Evolutionary conservation across 148 eudicot genomes (phyloP), one percentile per base, ranked within the genome.

Genomic region (Agrostemma githago): DNA sequence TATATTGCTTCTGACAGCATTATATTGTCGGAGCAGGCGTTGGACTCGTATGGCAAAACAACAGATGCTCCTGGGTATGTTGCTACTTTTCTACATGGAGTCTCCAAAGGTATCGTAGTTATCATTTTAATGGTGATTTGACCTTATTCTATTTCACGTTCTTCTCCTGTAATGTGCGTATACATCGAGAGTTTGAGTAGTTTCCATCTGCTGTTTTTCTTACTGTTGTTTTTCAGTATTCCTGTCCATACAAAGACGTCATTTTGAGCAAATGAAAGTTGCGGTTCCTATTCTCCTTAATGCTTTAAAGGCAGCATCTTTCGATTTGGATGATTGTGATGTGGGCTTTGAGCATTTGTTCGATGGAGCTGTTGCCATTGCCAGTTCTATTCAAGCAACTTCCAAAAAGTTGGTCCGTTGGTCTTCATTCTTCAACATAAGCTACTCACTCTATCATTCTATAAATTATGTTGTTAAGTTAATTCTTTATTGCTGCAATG

Each of bases 361-460:
- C 64, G 74, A 85, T 71, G 86, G 80, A 77, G 84, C 92, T 67
- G 67, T 84, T 54, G 77, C 67, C 48, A 56, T 96, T 65, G 97
- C 92, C 72, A 58, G 71, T 68, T 89, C 99, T 42, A 82, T 96
- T 39, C 78, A 82, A 76, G 88, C 71, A 82, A 66, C 86, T 62
- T 85, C 84, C 82, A 54, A 74, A 53, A 88, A 89, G 83, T 83
- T 90, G 94, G 99, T 96, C 66, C 63, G 97, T 88, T 78, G 68
- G 37, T 69, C 73, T 26, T 72, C 62, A 57, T 21, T 69, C 73
- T 26, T 72, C 58, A 57, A 8, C 11, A 46, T 8, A 12, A 57
- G 14, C 64, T 70, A n/a, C 34, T 26, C 34, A n/a, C 34, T 26
- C 34, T 1, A 9, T 12, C 56, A 4, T 51, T 51, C 16, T 51